phyloP scores from a whole-genome alignment of 164 flowering plant genomes.

The grape (Vitis vinifera) region ASM3070453v1 NC_081814.1:1342001-1342500 shows the following conservation, averaged over 20 bases:
- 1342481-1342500: constrained; percentile 1
- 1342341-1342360: constrained; percentile 1
- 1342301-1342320: constrained; percentile 80
- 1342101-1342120: constrained; percentile 81
- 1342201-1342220: background rate
- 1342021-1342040: background rate
- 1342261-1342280: constrained; percentile 72
- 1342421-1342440: background rate
- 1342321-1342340: constrained; percentile 41
- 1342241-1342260: constrained; percentile 78
- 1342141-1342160: background rate
- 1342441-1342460: too few relatives aligned
- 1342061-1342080: constrained; percentile 54
- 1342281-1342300: constrained; percentile 73
- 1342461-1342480: background rate
- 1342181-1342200: background rate
- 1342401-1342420: background rate
- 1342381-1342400: background rate
- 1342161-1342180: background rate
- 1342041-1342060: background rate
- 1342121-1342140: constrained; percentile 39
- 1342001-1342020: background rate
- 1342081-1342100: constrained; percentile 88
- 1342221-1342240: constrained; percentile 2
- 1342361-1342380: background rate